Base-by-base conservation (phyloP, 768 basidiomycete genomes). In the Pisolithus albus region DNA sequence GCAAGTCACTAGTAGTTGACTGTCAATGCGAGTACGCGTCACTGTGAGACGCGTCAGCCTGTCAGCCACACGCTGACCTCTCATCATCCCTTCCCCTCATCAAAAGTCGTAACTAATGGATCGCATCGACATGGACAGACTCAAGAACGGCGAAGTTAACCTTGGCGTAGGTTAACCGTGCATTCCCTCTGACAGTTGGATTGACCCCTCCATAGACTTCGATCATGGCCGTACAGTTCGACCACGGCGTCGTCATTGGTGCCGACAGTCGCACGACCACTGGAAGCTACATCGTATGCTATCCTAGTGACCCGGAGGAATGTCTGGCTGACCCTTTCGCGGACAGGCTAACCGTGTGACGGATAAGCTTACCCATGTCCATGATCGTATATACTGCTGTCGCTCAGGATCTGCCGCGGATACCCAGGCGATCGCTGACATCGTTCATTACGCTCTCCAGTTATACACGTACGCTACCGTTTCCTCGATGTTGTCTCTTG, bases 311-410 rank as follows among this genome's bases (percentile, higher is more conserved):
- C 7, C 13, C 30, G 5, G 11, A 40, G 21, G 10, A 36, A 23
- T 24, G 46, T 38, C 30, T 32, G 10, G 18, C 43, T 39, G 44
- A 37, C 50, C 54, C n/a, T 52, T 34, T 7, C 32, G 50, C 30
- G 37, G 30, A 47, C 55, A 95, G 92, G 92, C 93, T 23, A 98
- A 98, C 69, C 86, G 95, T 70, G 95, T 98, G 18, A 99, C 95
- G 40, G 95, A 99, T 79, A 99, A 99, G 73, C 80, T 97, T 54
- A 96, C 94, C 2, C 82, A 90, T 66, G 79, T 99, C 59, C 93
- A 97, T 69, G 96, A 99, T 72, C 91, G 92, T 59, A 90, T 98
- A 69, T 99, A 98, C 71, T 99, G 96, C 68, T 99, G 96, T 80
- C 88, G 96, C 53, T 96, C 92, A 40, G 96, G 96, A 46, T 96